phyloP scores from a whole-genome alignment of 306 rosid genomes.

The peach (Prunus persica) region Prunus_persica_NCBIv2 NC_034013.1:10264501-10265000 shows the following conservation, averaged over 20 bases:
- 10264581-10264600: neutral
- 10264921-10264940: too few species aligned
- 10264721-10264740: conserved; percentile 24
- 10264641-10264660: neutral
- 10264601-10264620: neutral
- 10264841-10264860: conserved; percentile 28
- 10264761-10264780: conserved; percentile 20
- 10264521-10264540: neutral
- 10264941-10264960: too few species aligned
- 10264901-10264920: too few species aligned
- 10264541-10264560: neutral
- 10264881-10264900: neutral
- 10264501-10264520: neutral
- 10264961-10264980: too few species aligned
- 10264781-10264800: conserved; percentile 12
- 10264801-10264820: conserved; percentile 35
- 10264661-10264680: conserved; percentile 18
- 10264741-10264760: too few species aligned
- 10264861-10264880: neutral
- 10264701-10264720: conserved; percentile 28
- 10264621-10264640: neutral
- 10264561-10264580: neutral
- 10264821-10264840: conserved; percentile 22
- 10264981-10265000: too few species aligned
- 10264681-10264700: conserved; percentile 32